Base-by-base conservation (phyloP, 148 eudicot species). In the Pouteria glomerata region DNA sequence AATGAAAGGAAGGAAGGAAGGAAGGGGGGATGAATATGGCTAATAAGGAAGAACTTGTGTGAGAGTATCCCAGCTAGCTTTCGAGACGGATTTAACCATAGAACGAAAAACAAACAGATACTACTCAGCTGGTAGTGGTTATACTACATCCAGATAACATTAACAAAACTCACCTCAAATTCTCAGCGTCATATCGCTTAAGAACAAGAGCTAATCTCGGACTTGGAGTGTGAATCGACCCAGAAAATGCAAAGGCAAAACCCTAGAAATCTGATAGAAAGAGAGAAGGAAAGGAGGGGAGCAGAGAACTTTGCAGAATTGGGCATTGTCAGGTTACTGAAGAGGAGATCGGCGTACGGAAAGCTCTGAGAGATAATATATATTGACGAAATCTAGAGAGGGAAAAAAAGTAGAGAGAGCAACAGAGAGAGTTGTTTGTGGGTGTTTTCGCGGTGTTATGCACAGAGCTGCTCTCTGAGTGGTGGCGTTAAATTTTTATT, bases 131-230 rank as follows among this genome's bases (percentile, higher is more conserved):
- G 8, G 27, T 23, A 57, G 53, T 41, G n/a, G 42, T 6, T 57
- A 42, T 6, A 37, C 57, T 30, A 21, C 27, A 50, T 19, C 26
- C 10, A 30, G 53, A 10, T 70, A 18, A 70, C 24, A 57, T 57
- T 39, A 45, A 14, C 56, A 57, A 63, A 13, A 71, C 74, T 48
- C 74, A 72, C 74, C 74, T 59, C 30, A 33, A 72, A 24, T 45
- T 72, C 67, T 19, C 42, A 50, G 24, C 26, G 19, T 48, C 71
- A 66, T 21, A 59, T 60, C 42, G 56, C 74, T 44, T 26, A 21
- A 42, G 44, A 5, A 59, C 66, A 45, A 8, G 8, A 41, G 37
- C 26, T n/a, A 59, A 45, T 60, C 66, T 39, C 30, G 13, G 29
- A 61, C 31, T 30, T 6, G 45, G 67, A 48, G 42, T 30, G 66